A percentile compares a stretch with the other conserved stretches of the same genome.
These are phyloP conservation scores for Leishmania tarentolae DNA, from an alignment of 208 protist species.

Conservation along the genomic window DNA sequence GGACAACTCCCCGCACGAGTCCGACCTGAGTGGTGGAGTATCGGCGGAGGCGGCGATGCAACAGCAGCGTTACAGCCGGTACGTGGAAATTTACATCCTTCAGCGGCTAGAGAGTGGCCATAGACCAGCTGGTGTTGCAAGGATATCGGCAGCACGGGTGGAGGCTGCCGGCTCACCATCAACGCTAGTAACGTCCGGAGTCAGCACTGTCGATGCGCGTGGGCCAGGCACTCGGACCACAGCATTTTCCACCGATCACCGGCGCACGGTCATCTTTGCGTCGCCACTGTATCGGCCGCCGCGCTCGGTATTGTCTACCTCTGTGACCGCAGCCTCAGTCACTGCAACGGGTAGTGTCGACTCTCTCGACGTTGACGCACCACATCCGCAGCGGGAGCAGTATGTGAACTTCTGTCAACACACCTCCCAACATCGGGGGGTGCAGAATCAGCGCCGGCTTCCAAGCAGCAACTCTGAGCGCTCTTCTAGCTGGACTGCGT, in stretches of 20 bases:
- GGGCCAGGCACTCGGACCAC: background rate
- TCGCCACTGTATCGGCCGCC: background rate
- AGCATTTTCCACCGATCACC: background rate
- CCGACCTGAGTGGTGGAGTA: background rate
- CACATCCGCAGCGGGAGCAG: background rate
- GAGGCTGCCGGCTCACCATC: background rate
- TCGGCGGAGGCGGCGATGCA: background rate
- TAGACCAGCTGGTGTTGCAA: conserved; percentile 2
- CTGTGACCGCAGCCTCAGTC: background rate
- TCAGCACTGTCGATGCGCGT: background rate
- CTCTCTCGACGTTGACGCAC: conserved; percentile 12
- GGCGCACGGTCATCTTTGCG: background rate
- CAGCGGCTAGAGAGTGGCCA: conserved; percentile 26
- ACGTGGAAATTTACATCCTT: conserved; percentile 18
- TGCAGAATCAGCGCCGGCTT: background rate
- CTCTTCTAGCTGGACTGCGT: background rate
- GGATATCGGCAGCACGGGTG: background rate
- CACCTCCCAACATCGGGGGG: background rate
- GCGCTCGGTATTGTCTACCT: background rate
- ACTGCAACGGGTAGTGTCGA: background rate
- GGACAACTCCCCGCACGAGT: background rate
- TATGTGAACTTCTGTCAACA: background rate
- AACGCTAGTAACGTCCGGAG: background rate
- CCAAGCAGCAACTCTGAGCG: conserved; percentile 5
- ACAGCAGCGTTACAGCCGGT: conserved; percentile 3